These are phyloP conservation scores for Moniliella sp. DNA, from an alignment of 1,284 basidiomycete genomes.

Conservation along the genomic window DNA sequence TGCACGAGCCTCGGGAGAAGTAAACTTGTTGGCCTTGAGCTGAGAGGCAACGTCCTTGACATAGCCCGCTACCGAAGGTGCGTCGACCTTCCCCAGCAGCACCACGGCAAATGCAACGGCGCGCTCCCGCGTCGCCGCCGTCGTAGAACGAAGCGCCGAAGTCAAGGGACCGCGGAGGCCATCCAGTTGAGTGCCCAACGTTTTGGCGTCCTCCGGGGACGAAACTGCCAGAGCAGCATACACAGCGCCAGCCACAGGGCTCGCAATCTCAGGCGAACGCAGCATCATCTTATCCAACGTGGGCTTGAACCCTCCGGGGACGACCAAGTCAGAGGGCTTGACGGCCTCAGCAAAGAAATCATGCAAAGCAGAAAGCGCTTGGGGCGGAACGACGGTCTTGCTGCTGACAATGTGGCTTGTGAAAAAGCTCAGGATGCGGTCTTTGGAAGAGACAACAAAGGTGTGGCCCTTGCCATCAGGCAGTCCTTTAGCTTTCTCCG, in stretches of 20 bases:
- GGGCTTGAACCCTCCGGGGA: slow-evolving; percentile 8
- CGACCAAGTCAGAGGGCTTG: slow-evolving; percentile 9
- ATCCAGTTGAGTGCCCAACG: not conserved
- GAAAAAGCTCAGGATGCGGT: slow-evolving; percentile 14
- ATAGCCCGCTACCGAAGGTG: not conserved
- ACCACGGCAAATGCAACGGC: not conserved
- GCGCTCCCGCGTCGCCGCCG: not conserved
- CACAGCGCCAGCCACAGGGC: slow-evolving; percentile 9
- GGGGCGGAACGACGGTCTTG: slow-evolving; percentile 11
- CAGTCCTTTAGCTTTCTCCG: slow-evolving; percentile 12
- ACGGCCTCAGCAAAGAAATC: slow-evolving; percentile 13
- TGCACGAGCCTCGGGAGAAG: not conserved
- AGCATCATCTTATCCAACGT: slow-evolving; percentile 30
- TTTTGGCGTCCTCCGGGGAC: too few species aligned
- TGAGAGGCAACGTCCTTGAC: not conserved
- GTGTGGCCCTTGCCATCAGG: slow-evolving; percentile 8
- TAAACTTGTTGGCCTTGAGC: not conserved
- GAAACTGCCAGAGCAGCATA: slow-evolving; percentile 6
- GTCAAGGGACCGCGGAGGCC: not conserved
- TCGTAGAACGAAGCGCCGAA: not conserved
- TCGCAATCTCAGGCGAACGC: slow-evolving; percentile 21
- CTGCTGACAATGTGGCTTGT: slow-evolving; percentile 15
- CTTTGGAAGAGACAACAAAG: slow-evolving; percentile 8
- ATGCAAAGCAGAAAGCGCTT: slow-evolving; percentile 9
- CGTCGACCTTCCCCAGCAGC: not conserved